Conservation (phyloP, 2,329 filamentous ascomycete genomes). For the Byssochlamys sp. region DNA sequence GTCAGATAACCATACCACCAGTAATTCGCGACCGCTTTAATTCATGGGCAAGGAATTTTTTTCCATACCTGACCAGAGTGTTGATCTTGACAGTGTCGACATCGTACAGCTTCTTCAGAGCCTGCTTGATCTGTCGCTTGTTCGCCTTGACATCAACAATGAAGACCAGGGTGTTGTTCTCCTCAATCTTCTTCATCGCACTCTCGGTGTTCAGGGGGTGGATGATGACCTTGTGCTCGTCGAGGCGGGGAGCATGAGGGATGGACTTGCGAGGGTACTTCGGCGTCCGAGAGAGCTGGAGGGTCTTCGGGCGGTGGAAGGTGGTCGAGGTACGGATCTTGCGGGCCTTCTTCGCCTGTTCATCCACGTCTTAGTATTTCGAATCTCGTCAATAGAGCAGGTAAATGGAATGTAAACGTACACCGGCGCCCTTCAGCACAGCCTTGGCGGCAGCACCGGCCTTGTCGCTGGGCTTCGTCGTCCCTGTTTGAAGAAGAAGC, state of each 20-base stretch:
- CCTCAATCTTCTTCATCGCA: conserved; percentile 99
- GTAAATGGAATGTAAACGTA: conserved; percentile 46
- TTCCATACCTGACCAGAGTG: conserved; percentile 79
- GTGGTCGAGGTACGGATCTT: conserved; percentile 87
- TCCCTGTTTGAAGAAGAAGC: conserved; percentile 12
- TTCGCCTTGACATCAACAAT: conserved; percentile 95
- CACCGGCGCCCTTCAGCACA: conserved; percentile 89
- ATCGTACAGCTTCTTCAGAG: conserved; percentile 98
- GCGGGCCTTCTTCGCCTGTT: conserved; percentile 71
- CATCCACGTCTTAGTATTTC: conserved; percentile 17
- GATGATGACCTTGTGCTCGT: conserved; percentile 95
- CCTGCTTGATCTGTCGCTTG: conserved; percentile 98
- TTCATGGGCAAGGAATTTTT: neutral
- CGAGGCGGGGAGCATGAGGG: conserved; percentile 77
- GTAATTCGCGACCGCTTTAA: neutral
- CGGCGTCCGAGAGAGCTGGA: conserved; percentile 76
- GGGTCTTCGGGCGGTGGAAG: conserved; percentile 97
- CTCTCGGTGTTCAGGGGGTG: conserved; percentile 99
- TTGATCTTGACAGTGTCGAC: conserved; percentile 98
- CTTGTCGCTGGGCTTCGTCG: conserved; percentile 63
- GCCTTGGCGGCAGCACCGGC: conserved; percentile 91
- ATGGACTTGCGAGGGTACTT: conserved; percentile 97
- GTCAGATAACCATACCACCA: conserved; percentile 7
- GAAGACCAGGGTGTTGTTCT: conserved; percentile 99
- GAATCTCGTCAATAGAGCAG: conserved; percentile 38